Evolutionary conservation across 306 rosid species (phyloP).

Genomic region (Hippophae rhamnoides): DNA sequence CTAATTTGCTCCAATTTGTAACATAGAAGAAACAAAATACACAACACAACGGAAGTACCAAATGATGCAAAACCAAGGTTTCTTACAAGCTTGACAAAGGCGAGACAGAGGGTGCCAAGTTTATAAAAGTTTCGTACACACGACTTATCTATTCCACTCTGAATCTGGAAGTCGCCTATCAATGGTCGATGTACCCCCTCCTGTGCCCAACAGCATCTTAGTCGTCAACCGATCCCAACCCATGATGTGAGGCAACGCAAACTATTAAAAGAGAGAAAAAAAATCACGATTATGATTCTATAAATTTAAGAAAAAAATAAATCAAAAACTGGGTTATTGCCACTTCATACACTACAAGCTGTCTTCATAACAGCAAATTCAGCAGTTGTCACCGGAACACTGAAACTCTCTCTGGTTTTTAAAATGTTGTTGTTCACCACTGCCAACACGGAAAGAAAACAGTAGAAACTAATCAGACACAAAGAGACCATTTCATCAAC

Average conservation of each 20-base stretch:
- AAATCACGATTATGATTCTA: constrained; percentile 5
- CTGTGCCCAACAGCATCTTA: constrained; percentile 26
- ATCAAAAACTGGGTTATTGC: neutral
- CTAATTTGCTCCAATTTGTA: no score
- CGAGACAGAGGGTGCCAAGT: no score
- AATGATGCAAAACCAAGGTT: no score
- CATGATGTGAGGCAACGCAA: constrained; percentile 78
- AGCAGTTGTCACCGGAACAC: constrained; percentile 70
- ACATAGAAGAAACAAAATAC: no score
- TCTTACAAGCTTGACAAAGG: no score
- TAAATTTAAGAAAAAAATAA: neutral
- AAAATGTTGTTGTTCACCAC: constrained; percentile 58
- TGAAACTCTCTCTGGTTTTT: constrained; percentile 46
- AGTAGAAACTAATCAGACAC: neutral
- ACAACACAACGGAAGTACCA: no score
- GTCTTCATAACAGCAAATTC: constrained; percentile 85
- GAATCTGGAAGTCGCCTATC: constrained; percentile 27
- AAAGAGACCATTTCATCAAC: neutral
- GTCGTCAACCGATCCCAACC: constrained; percentile 71
- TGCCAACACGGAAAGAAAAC: constrained; percentile 24
- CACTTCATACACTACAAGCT: constrained; percentile 77
- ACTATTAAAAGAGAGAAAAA: constrained; percentile 30
- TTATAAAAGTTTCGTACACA: neutral
- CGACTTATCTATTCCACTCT: constrained; percentile 68
- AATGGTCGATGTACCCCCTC: constrained; percentile 25